Evolutionary conservation across 2,329 filamentous ascomycete genomes (phyloP).

Genomic region (Phaeoacremonium minimum): DNA sequence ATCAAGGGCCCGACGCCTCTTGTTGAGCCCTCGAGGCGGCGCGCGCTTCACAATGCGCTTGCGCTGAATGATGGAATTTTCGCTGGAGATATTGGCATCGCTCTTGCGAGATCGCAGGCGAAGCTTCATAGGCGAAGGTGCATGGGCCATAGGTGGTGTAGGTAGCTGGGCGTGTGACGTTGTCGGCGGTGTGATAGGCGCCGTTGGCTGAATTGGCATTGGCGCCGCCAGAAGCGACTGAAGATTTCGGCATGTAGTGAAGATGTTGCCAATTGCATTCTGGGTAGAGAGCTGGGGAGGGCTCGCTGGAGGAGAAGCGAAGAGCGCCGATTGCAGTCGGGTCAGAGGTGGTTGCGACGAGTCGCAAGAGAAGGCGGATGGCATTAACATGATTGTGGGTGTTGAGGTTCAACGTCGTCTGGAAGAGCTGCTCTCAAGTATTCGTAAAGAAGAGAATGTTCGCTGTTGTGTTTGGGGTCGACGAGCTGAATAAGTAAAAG

Average conservation of each 20-base stretch:
- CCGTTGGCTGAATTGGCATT: conserved; percentile 16
- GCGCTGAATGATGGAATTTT: conserved; percentile 24
- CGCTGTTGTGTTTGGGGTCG: too few species aligned
- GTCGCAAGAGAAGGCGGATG: conserved; percentile 56
- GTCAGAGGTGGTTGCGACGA: conserved; percentile 40
- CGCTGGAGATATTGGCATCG: conserved; percentile 15
- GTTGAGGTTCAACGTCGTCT: not conserved
- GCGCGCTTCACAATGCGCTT: conserved; percentile 50
- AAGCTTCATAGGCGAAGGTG: conserved; percentile 47
- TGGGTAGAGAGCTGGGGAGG: conserved; percentile 43
- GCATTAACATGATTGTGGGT: conserved; percentile 54
- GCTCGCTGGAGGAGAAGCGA: conserved; percentile 57
- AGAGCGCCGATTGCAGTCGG: conserved; percentile 42
- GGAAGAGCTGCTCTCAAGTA: too few species aligned
- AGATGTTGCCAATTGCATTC: conserved; percentile 48
- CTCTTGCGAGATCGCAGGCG: conserved; percentile 45
- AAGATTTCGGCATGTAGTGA: conserved; percentile 56
- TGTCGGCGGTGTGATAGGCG: conserved; percentile 35
- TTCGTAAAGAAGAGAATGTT: too few species aligned
- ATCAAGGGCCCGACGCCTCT: conserved; percentile 43
- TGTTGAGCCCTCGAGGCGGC: conserved; percentile 43
- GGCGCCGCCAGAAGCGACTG: conserved; percentile 51
- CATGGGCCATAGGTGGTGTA: conserved; percentile 51
- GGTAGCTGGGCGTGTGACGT: conserved; percentile 37
- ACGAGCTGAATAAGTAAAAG: too few species aligned